Conservation (phyloP, 352 stramenopile species). For the Hyaloperonospora brassicae region DNA sequence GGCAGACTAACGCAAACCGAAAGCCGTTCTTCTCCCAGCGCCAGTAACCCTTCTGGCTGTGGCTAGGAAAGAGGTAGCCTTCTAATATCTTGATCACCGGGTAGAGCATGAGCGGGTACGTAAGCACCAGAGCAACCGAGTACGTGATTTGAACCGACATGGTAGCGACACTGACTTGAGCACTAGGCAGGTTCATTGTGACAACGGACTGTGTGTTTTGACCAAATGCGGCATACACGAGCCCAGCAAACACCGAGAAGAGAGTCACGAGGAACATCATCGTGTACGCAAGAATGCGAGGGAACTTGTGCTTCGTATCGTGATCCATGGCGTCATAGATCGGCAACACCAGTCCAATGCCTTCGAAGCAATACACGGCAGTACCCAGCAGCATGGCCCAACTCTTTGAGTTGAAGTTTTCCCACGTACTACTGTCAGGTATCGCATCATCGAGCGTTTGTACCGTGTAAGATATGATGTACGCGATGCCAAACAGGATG, state of each 20-base stretch:
- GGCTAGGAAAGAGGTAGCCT: slow-evolving; percentile 43
- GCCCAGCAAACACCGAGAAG: slow-evolving; percentile 46
- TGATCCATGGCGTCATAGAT: slow-evolving; percentile 60
- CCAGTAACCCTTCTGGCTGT: slow-evolving; percentile 47
- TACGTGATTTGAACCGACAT: slow-evolving; percentile 62
- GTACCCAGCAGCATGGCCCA: slow-evolving; percentile 59
- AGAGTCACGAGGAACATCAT: slow-evolving; percentile 48
- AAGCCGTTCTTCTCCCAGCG: slow-evolving; percentile 64
- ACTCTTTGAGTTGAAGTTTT: slow-evolving; percentile 59
- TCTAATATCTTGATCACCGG: slow-evolving; percentile 66
- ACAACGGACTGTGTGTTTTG: slow-evolving; percentile 48
- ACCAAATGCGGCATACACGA: slow-evolving; percentile 50
- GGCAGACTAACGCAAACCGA: slow-evolving; percentile 48
- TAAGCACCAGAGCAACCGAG: slow-evolving; percentile 57
- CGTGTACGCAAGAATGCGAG: slow-evolving; percentile 36
- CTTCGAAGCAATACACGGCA: slow-evolving; percentile 63
- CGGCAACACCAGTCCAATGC: slow-evolving; percentile 59
- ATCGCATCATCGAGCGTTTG: slow-evolving; percentile 31
- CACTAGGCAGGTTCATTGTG: slow-evolving; percentile 49
- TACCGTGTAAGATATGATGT: slow-evolving; percentile 51
- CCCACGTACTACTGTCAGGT: slow-evolving; percentile 30
- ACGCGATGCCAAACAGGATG: slow-evolving; percentile 48
- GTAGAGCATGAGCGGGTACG: slow-evolving; percentile 68
- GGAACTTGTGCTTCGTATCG: slow-evolving; percentile 55
- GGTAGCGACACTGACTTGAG: slow-evolving; percentile 41